phyloP scores from a whole-genome alignment of 441 rosid genomes.

The Erodium texanum region DNA sequence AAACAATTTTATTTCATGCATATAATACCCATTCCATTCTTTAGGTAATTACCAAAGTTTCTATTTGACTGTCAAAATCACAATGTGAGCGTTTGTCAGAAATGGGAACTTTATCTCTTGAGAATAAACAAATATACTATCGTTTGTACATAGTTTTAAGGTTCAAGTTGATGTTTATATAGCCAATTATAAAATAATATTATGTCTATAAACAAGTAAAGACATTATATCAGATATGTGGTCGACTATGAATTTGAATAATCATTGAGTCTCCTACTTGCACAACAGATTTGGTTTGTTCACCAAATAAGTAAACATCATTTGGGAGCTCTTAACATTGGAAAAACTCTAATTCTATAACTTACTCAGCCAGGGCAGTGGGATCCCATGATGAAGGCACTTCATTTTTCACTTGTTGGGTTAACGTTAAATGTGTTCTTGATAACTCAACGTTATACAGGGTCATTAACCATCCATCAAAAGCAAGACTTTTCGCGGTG shows the following conservation, averaged over 20 bases:
- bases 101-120: background rate
- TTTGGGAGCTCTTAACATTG: background rate
- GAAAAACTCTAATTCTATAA: slow-evolving; percentile 6
- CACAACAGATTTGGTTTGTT: background rate
- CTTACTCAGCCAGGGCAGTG: slow-evolving; percentile 80
- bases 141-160: background rate
- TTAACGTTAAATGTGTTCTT: slow-evolving; percentile 50
- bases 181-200: background rate
- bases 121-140: background rate
- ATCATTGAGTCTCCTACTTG: background rate
- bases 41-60: background rate
- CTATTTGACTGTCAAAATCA: background rate
- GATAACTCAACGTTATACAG: slow-evolving; percentile 72
- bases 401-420: slow-evolving; percentile 55
- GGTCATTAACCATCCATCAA: slow-evolving; percentile 84
- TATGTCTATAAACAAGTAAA: background rate
- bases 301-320: background rate
- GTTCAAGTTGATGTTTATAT: background rate
- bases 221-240: background rate
- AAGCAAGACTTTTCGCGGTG: slow-evolving; percentile 47
- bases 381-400: slow-evolving; percentile 90
- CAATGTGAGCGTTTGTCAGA: background rate
- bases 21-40: background rate
- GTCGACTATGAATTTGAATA: background rate
- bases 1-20: background rate